Base-by-base conservation (phyloP, 768 basidiomycete genomes). In the Rhodosporidiobolus odoratus region DNA sequence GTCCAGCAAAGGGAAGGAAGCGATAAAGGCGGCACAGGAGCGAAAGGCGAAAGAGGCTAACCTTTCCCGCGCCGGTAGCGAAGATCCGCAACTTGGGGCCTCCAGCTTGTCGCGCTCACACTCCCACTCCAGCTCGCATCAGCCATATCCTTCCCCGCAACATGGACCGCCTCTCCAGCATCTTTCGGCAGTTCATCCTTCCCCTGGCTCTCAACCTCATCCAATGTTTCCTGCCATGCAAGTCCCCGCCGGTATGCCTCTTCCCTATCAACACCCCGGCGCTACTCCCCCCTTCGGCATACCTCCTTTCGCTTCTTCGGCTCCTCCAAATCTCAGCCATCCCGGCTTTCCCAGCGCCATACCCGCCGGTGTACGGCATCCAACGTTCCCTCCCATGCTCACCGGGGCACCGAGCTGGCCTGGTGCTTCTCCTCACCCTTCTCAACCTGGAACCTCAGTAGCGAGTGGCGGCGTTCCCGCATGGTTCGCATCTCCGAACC, bases 401-500 rank as follows among this genome's bases (percentile, higher is more conserved):
- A 23, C 15, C 48, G 38, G 43, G 19, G 2, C 15, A 8, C 52
- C 52, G 10, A 30, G 52, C 52, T 53, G 52, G 52, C 60, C 45
- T 8, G 34, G 17, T 7, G 7, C 6, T 27, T 43, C 23, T 16
- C 43, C 43, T 38, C 40, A 57, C 45, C 60, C 25, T 32, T 50
- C 37, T 19, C 43, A n/a, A 27, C 32, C n/a, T n/a, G 1, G 25
- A 10, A n/a, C 40, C 32, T 8, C n/a, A 45, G 47, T 35, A 27
- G 34, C 37, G 17, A 19, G 41, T 25, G 56, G 54, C 27, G 69
- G 64, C 54, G 65, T 71, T 2, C 69, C 69, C 23, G 65, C 56
- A n/a, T 71, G 69, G 69, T 71, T 71, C 21, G 69, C 59, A 10
- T 35, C 64, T 13, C 37, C 43, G 16, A 65, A 66, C n/a, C 69